These are phyloP conservation scores for Scedosporium aurantiacum DNA, from an alignment of 2,329 filamentous ascomycete species.

Conservation along the genomic window DNA sequence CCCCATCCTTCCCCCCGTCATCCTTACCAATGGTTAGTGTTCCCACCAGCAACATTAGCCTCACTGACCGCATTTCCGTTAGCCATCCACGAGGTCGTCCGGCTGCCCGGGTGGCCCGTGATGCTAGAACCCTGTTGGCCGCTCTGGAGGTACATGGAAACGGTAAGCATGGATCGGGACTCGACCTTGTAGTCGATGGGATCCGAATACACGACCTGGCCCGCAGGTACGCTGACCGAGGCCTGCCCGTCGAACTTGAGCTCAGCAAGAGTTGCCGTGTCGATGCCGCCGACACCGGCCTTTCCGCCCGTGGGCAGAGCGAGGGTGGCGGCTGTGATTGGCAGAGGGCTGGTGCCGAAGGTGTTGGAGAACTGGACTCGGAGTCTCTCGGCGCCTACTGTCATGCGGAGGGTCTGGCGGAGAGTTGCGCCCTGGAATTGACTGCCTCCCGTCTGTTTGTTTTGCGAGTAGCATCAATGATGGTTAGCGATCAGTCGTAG, in stretches of 20 bases:
- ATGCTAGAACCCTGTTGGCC: slow-evolving; percentile 48
- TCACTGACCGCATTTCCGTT: slow-evolving; percentile 44
- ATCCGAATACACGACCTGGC: slow-evolving; percentile 49
- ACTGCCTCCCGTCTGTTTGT: slow-evolving; percentile 22
- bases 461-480: background rate
- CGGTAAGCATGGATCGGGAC: slow-evolving; percentile 39
- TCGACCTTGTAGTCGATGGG: slow-evolving; percentile 43
- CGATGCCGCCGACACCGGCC: slow-evolving; percentile 41
- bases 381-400: slow-evolving; percentile 43
- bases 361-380: slow-evolving; percentile 55
- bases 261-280: slow-evolving; percentile 36
- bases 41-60: slow-evolving; percentile 30
- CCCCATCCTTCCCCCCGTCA: background rate
- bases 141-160: slow-evolving; percentile 45
- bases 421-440: slow-evolving; percentile 52
- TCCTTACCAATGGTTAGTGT: slow-evolving; percentile 27
- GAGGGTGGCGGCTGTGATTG: slow-evolving; percentile 47
- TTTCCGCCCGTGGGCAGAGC: slow-evolving; percentile 42
- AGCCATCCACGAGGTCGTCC: slow-evolving; percentile 50
- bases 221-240: slow-evolving; percentile 41
- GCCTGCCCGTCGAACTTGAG: slow-evolving; percentile 44
- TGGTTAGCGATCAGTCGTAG: background rate
- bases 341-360: slow-evolving; percentile 49
- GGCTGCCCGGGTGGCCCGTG: slow-evolving; percentile 53
- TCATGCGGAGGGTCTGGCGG: slow-evolving; percentile 53